Base-by-base conservation (phyloP, 352 stramenopile genomes). In the Globisporangium radiosum region DNA sequence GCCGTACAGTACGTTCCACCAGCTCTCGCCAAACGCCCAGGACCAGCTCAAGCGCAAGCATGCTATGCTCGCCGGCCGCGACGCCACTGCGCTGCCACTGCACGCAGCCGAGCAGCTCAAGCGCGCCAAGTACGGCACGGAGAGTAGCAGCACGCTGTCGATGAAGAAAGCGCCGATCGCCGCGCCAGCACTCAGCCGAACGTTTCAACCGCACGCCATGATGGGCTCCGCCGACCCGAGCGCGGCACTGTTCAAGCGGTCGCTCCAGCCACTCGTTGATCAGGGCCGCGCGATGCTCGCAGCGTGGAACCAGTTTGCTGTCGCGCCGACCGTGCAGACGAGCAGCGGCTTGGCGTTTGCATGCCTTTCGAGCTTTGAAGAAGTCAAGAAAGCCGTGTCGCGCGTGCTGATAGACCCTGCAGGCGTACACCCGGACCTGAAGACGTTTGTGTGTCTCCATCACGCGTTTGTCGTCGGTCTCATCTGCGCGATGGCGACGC, bases 401-500 rank as follows among this genome's bases (percentile, higher is more conserved):
- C 75, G 79, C n/a, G 69, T 92, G 36, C 65, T 89, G 50, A 59
- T 74, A 5, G 72, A 90, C 45, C 67, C 78, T 7, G 80, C 63
- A 38, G 65, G 70, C 11, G 60, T 61, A 2, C 56, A 69, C 56
- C 79, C 75, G 1, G 79, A 89, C 54, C 63, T 62, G 0, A 75
- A 72, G 51, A 88, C 80, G 2, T 92, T 94, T 62, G 83, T 90
- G 2, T 89, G 81, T 39, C 67, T 94, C 1, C 85, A 94, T 47
- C 85, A 94, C 49, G 78, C 83, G 3, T 90, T 80, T 57, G 80
- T 94, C 7, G 73, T 90, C 57, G 84, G 81, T 45, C 59, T 94
- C 19, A 75, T 94, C 44, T 91, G 79, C 59, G 85, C 80, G 1
- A 88, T 91, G 75, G 70, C 80, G 14, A 87, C 80, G 3, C 83